phyloP scores from a whole-genome alignment of 331 rosid genomes.

The Arachis monticola region DNA sequence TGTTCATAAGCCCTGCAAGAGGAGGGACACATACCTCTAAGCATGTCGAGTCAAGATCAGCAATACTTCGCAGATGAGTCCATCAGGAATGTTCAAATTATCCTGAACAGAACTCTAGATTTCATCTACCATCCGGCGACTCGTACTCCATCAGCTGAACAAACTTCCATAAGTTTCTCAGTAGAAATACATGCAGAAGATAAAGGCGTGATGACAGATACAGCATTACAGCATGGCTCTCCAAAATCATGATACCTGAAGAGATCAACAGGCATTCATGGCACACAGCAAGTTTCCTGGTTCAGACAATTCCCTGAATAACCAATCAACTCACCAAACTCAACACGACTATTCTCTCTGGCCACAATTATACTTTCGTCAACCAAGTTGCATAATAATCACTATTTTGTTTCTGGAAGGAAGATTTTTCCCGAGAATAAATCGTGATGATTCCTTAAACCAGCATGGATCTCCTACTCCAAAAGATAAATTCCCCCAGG shows the following conservation, averaged over 20 bases:
- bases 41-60: constrained; percentile 40
- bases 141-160: constrained; percentile 41
- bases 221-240: constrained; percentile 44
- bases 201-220: constrained; percentile 41
- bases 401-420: constrained; percentile 41
- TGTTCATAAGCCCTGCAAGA: background rate
- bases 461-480: constrained; percentile 40
- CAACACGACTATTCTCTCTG: constrained; percentile 37
- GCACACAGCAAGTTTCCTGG: constrained; percentile 22
- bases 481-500: constrained; percentile 46
- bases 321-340: constrained; percentile 36
- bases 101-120: constrained; percentile 42
- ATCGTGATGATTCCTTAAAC: constrained; percentile 33
- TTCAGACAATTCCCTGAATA: constrained; percentile 37
- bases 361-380: constrained; percentile 27
- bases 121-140: constrained; percentile 26
- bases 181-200: constrained; percentile 45
- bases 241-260: constrained; percentile 43
- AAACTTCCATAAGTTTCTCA: constrained; percentile 42
- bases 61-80: constrained; percentile 40
- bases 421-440: constrained; percentile 37
- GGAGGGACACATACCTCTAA: constrained; percentile 50
- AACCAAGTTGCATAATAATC: constrained; percentile 42
- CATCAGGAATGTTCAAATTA: constrained; percentile 40
- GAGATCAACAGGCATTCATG: constrained; percentile 38